Evolutionary conservation across 2,329 filamentous ascomycete genomes (phyloP), one percentile per base, ranked within the genome.

Genomic region (Aspergillus ustus): DNA sequence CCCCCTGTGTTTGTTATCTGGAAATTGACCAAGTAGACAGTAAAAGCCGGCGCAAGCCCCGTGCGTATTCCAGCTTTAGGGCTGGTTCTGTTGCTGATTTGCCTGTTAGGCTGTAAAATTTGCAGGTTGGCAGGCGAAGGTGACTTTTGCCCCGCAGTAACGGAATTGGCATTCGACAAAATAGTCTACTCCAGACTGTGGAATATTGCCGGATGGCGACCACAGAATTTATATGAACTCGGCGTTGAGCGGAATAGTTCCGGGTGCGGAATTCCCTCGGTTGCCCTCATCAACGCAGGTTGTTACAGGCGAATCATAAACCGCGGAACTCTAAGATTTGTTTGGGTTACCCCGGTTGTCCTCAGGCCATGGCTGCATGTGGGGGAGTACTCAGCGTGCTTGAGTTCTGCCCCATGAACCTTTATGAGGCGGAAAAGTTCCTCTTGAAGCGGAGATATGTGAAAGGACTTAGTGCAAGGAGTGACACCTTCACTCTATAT

Each of bases 191-290:
- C 6, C 25, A 20, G 20, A 22, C 17, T 2, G 15, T 40, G 34
- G 34, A 40, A 40, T 40, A 15, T 5, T 40, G 34, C 31, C 8
- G 9, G 43, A 17, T 25, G 44, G n/a, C 25, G 22, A 7, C 22
- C 17, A 46, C 6, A 46, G 20, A n/a, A n/a, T 46, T 25, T 57
- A 17, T 50, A 17, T 29, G 40, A 5, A 20, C 9, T 19, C 20
- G 20, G 15, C n/a, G 3, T 9, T 37, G 49, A 19, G 66, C 68
- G 68, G 68, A 70, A 70, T 51, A 1, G 6, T 67, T 70, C 67
- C 68, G 67, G 48, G 61, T 60, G 66, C 67, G 68, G 68, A 70
- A 70, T 56, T 9, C 19, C 17, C 57, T 67, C 67, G 67, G 67
- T 44, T 69, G 62, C 45, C 46, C 46, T 37, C 48, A 46, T 49